Conservation (phyloP, 2,329 filamentous ascomycete genomes). For the Diplodia scrobiculata region DNA sequence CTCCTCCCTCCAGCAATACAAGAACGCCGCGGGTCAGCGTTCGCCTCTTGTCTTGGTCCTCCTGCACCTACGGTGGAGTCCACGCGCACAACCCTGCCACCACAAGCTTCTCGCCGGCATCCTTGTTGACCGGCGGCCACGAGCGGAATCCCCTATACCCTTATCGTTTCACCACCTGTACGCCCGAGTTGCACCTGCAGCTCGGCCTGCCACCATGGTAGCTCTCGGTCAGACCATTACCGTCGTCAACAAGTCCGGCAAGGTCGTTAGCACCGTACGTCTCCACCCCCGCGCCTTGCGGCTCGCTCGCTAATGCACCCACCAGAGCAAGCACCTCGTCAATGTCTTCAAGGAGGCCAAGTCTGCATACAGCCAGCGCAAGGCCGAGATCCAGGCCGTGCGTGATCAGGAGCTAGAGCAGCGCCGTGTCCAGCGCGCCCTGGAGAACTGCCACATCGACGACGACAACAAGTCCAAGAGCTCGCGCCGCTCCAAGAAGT, state of each 20-base stretch:
- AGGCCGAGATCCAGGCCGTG: constrained; percentile 75
- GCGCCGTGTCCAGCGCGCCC: constrained; percentile 60
- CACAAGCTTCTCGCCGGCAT: constrained; percentile 20
- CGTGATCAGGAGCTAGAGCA: constrained; percentile 62
- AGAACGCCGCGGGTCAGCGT: constrained; percentile 17
- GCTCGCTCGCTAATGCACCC: constrained; percentile 31
- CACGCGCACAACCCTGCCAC: constrained; percentile 20
- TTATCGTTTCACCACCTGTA: constrained; percentile 28
- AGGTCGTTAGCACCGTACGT: constrained; percentile 84
- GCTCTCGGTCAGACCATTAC: constrained; percentile 72
- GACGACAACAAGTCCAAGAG: constrained; percentile 42
- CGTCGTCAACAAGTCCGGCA: constrained; percentile 87
- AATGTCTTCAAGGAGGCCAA: constrained; percentile 91
- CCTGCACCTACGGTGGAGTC: constrained; percentile 19
- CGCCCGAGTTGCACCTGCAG: constrained; percentile 27
- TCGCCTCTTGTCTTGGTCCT: constrained; percentile 12
- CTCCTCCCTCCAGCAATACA: not conserved
- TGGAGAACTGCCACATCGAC: constrained; percentile 53
- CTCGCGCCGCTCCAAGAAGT: constrained; percentile 32
- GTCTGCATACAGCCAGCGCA: constrained; percentile 82
- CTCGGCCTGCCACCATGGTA: constrained; percentile 25
- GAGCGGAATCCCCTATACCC: constrained; percentile 17
- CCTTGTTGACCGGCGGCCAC: constrained; percentile 23
- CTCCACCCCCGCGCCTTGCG: constrained; percentile 30
- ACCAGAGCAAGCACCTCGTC: constrained; percentile 82